Base-by-base conservation (phyloP, 225 moss, liverwort and hornwort species). In the Pleurozium schreberi region DNA sequence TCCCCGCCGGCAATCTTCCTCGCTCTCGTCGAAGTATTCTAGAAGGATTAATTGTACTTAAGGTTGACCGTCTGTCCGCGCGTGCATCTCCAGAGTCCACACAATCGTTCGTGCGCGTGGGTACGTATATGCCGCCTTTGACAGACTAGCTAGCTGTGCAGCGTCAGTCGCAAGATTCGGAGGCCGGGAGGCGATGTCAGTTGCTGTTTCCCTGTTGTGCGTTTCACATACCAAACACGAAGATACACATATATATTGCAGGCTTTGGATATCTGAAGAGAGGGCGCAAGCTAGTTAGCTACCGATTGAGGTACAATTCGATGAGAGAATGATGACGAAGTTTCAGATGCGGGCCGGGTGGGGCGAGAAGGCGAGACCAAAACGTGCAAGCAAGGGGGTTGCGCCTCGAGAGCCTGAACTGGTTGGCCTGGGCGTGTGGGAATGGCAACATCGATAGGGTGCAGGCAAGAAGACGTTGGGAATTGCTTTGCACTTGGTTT, bases 311-410 rank as follows among this genome's bases (percentile, higher is more conserved):
- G 62, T 77, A 53, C 45, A 86, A 70, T 84, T 80, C 53, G 45
- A 47, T 26, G 80, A 49, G 61, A 81, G 85, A 92, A 85, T 88
- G 87, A 86, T 89, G 63, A 64, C 64, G 64, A 43, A 60, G 60
- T 80, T 80, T 30, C 19, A 47, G 84, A 66, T 84, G 76, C 52
- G 75, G 75, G 61, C 12, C 13, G 49, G 50, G 73, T 33, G 25
- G 49, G 59, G 61, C 33, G 68, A 61, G 59, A 68, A n/a, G 33
- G 20, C 45, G 85, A 90, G 83, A 83, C 50, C 66, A 30, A 90
- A 88, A 66, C 86, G 90, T 86, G 92, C 88, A 84, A 87, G 92
- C 84, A 66, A 87, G 69, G 81, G 61, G 62, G 75, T 58, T 87
- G 67, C 67, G n/a, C n/a, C n/a, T n/a, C n/a, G 75, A 84, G 84